Percentiles rank a stretch among this genome's conserved stretches.
Evolutionary conservation across 2,329 filamentous ascomycete species (phyloP).

Genomic region (Botrytis aclada): DNA sequence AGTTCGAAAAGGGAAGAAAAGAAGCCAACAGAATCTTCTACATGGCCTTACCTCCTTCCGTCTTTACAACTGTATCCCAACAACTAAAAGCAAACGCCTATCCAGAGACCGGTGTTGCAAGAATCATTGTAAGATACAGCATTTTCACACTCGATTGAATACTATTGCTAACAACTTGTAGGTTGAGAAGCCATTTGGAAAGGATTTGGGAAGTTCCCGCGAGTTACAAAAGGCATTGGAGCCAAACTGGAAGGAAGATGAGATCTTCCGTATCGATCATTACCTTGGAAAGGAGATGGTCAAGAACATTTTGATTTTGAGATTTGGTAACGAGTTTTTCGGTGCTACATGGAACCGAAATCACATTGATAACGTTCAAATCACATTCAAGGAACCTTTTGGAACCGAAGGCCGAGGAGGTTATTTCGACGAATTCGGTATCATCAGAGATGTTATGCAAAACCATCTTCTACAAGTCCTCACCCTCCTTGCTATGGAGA

Average conservation of each 20-base stretch:
- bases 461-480: slow-evolving; percentile 97
- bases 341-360: slow-evolving; percentile 98
- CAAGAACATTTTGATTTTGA: slow-evolving; percentile 97
- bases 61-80: slow-evolving; percentile 97
- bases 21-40: slow-evolving; percentile 96
- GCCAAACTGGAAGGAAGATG: slow-evolving; percentile 97
- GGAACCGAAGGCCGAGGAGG: slow-evolving; percentile 96
- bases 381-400: slow-evolving; percentile 99
- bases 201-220: slow-evolving; percentile 90
- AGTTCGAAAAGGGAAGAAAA: slow-evolving; percentile 75
- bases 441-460: slow-evolving; percentile 99
- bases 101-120: slow-evolving; percentile 81
- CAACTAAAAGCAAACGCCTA: slow-evolving; percentile 98
- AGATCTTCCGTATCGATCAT: slow-evolving; percentile 98
- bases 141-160: background rate
- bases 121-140: slow-evolving; percentile 75
- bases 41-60: slow-evolving; percentile 96
- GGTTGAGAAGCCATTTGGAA: slow-evolving; percentile 99
- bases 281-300: slow-evolving; percentile 99
- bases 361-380: slow-evolving; percentile 99
- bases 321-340: slow-evolving; percentile 98
- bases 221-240: slow-evolving; percentile 92
- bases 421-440: slow-evolving; percentile 99
- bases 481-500: slow-evolving; percentile 95
- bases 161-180: slow-evolving; percentile 40